phyloP scores from a whole-genome alignment of 176 grass and related monocot genomes.

The Oryza meyeriana region DNA sequence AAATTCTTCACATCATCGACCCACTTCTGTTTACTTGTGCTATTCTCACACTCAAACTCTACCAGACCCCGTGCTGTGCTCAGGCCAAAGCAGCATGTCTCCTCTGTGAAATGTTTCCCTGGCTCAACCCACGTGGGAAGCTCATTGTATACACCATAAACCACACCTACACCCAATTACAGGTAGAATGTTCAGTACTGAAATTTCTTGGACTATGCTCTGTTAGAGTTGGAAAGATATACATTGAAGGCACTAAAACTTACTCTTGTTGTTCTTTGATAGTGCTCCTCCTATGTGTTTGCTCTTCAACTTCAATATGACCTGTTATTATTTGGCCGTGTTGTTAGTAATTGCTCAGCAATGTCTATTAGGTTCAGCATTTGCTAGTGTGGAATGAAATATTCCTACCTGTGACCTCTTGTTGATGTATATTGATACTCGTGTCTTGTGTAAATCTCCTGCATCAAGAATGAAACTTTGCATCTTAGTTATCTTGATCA shows the following conservation, averaged over 20 bases:
- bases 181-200: not conserved
- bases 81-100: constrained; percentile 66
- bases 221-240: not conserved
- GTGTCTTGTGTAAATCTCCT: constrained; percentile 72
- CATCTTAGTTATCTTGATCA: not conserved
- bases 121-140: constrained; percentile 71
- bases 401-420: constrained; percentile 73
- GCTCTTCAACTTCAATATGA: constrained; percentile 93
- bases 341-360: constrained; percentile 4
- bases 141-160: constrained; percentile 77
- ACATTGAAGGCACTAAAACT: constrained; percentile 13
- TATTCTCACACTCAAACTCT: constrained; percentile 78
- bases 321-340: constrained; percentile 40
- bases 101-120: constrained; percentile 41
- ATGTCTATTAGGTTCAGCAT: not conserved
- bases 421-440: constrained; percentile 81
- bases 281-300: constrained; percentile 87
- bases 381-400: not conserved
- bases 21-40: constrained; percentile 70
- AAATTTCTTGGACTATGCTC: not conserved
- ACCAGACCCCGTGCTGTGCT: constrained; percentile 78
- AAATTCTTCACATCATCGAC: constrained; percentile 84
- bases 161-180: constrained; percentile 55
- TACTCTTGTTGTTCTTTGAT: constrained; percentile 95
- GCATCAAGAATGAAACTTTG: constrained; percentile 34